Base-by-base conservation (phyloP, 805 yeast genomes). In the Yarrowia hollandica region DNA sequence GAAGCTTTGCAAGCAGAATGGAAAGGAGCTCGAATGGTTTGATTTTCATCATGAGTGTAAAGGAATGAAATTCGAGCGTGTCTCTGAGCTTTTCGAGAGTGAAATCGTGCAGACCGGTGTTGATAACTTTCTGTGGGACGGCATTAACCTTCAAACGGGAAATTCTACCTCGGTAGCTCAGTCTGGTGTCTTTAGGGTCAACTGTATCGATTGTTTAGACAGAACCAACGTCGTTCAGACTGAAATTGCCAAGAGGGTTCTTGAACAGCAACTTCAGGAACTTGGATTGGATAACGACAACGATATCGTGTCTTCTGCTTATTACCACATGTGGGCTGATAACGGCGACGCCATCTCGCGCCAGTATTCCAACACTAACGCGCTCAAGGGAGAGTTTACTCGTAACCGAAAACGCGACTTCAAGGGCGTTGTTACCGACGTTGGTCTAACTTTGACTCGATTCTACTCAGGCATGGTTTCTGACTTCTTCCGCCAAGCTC, bases 321-420 rank as follows among this genome's bases (percentile, higher is more conserved):
- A 68, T 59, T 74, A 75, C 30, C 62, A 68, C 39, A 44, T 77
- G 10, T 84, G 88, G 88, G 88, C 88, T 1, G 86, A 83, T 65
- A 82, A 84, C 66, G 88, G 88, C 1, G 88, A 84, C 65, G 82
- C 79, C 18, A 80, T 84, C 22, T 82, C 87, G 10, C 81, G 77
- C 46, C 85, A 82, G 62, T 84, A 84, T 65, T 80, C 84, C 2
- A 79, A 81, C 5, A 81, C 85, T 1, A 78, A 77, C 66, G 85
- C 84, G 0, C 68, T 81, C 61, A 78, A 77, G 62, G 80, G 80
- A 6, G 81, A 77, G 58, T 77, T 68, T 62, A 78, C 80, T 0
- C 63, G 81, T 60, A 75, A 78, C 1, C 70, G 74, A 14, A 71
- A 74, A 60, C 68, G 81, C 42, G 73, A 74, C 52, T 72, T 75